Evolutionary conservation across 805 yeast genomes (phyloP).

Genomic region (Starmera caribaea): DNA sequence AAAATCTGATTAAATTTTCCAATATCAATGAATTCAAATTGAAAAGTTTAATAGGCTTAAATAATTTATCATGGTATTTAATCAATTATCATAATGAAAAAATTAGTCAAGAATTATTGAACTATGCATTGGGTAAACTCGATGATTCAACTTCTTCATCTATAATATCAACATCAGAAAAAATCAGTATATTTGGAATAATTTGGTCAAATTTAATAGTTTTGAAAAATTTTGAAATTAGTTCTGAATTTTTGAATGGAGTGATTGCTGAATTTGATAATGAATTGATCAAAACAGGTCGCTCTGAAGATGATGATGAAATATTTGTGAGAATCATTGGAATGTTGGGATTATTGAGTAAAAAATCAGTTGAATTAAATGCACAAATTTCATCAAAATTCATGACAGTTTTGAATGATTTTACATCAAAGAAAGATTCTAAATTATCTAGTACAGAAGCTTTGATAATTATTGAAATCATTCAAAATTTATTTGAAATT

Average conservation of each 20-base stretch:
- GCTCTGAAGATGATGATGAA: conserved; percentile 24
- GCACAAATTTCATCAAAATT: conserved; percentile 36
- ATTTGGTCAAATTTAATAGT: conserved; percentile 34
- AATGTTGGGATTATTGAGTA: conserved; percentile 43
- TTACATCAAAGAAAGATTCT: no score
- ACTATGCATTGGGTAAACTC: no score
- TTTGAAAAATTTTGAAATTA: conserved; percentile 11
- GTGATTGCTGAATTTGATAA: conserved; percentile 14
- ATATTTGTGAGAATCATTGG: conserved; percentile 37
- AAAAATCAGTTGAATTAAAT: conserved; percentile 36
- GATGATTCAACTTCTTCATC: no score
- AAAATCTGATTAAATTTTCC: conserved; percentile 10
- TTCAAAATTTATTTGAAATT: conserved; percentile 64
- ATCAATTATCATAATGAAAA: conserved; percentile 2
- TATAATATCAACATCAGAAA: conserved; percentile 7
- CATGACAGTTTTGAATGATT: conserved; percentile 18
- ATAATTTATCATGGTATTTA: conserved; percentile 58
- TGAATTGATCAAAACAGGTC: conserved; percentile 4
- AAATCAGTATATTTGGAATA: conserved; percentile 29
- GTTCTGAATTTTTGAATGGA: conserved; percentile 18
- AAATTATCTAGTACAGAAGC: conserved; percentile 19
- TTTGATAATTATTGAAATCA: conserved; percentile 43
- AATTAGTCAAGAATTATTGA: no score
- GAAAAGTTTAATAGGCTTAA: conserved; percentile 55
- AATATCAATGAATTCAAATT: conserved; percentile 33